Conservation (phyloP, 2,329 filamentous ascomycete genomes). For the Colletotrichum theobromicola region DNA sequence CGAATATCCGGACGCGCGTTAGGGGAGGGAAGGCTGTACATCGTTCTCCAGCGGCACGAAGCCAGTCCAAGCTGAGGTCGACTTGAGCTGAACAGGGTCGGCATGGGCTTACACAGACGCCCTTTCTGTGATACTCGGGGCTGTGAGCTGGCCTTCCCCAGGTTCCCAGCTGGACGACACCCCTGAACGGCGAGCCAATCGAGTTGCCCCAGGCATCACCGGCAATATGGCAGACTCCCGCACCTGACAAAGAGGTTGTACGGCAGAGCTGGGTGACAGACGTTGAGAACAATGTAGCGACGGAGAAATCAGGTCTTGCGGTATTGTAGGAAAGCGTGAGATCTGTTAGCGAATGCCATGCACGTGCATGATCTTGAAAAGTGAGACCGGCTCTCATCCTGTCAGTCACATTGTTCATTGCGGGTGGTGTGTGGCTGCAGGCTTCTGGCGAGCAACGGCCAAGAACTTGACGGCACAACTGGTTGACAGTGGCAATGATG, state of each 20-base stretch:
- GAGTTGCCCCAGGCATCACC: neutral
- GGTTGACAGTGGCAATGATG: neutral
- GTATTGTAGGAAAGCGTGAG: neutral
- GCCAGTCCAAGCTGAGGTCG: neutral
- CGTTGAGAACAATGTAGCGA: neutral
- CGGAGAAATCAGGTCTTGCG: neutral
- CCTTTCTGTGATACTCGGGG: neutral
- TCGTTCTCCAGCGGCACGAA: neutral
- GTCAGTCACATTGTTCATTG: neutral
- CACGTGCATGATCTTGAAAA: constrained; percentile 19
- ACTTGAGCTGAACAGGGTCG: neutral
- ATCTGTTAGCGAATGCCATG: constrained; percentile 7
- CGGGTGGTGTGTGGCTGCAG: neutral
- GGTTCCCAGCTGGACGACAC: neutral
- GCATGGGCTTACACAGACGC: neutral
- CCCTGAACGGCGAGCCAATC: neutral
- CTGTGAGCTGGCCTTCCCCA: neutral
- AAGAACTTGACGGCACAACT: neutral
- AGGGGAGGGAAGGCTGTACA: neutral
- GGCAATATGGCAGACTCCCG: neutral
- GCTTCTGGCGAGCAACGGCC: too few relatives aligned
- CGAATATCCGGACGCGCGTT: constrained; percentile 4
- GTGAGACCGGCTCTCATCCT: neutral
- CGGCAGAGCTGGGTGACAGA: neutral
- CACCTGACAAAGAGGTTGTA: neutral